A percentile compares a stretch with the other conserved stretches of the same genome.
Conservation (phyloP, 2,329 filamentous ascomycete genomes). For the Colletotrichum shisoi region DNA sequence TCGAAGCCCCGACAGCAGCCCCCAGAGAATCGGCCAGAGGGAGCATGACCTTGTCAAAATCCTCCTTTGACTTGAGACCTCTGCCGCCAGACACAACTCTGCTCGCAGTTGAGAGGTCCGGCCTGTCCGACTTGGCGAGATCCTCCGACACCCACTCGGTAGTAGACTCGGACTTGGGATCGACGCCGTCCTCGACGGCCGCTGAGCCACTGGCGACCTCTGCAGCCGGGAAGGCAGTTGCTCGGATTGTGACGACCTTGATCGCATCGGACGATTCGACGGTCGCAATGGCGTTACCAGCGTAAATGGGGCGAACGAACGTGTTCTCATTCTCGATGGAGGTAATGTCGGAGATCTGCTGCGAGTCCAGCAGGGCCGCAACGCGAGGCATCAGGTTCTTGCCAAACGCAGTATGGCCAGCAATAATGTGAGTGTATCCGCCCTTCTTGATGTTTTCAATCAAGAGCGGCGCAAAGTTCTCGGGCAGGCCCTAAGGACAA, state of each 20-base stretch:
- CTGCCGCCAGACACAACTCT: constrained; percentile 93
- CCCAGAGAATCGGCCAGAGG: constrained; percentile 91
- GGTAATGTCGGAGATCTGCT: constrained; percentile 93
- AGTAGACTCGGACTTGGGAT: constrained; percentile 76
- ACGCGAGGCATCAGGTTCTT: constrained; percentile 94
- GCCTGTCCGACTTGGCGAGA: constrained; percentile 89
- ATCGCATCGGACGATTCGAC: constrained; percentile 86
- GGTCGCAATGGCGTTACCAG: constrained; percentile 95
- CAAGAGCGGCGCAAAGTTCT: constrained; percentile 92
- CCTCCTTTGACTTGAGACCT: constrained; percentile 96
- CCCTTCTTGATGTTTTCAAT: constrained; percentile 97
- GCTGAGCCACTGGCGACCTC: constrained; percentile 77
- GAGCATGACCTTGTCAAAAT: constrained; percentile 91
- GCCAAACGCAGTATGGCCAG: constrained; percentile 92
- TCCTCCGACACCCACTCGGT: constrained; percentile 96
- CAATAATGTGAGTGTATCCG: constrained; percentile 89
- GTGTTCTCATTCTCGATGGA: constrained; percentile 87
- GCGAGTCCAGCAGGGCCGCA: constrained; percentile 87
- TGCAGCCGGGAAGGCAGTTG: constrained; percentile 85
- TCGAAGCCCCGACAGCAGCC: constrained; percentile 93
- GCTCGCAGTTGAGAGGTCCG: constrained; percentile 87
- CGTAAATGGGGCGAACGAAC: constrained; percentile 96
- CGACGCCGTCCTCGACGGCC: constrained; percentile 78
- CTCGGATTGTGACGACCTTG: constrained; percentile 91
- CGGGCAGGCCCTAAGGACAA: constrained; percentile 76